phyloP scores from a whole-genome alignment of 352 stramenopile species.

The Phytophthora rubi region DNA sequence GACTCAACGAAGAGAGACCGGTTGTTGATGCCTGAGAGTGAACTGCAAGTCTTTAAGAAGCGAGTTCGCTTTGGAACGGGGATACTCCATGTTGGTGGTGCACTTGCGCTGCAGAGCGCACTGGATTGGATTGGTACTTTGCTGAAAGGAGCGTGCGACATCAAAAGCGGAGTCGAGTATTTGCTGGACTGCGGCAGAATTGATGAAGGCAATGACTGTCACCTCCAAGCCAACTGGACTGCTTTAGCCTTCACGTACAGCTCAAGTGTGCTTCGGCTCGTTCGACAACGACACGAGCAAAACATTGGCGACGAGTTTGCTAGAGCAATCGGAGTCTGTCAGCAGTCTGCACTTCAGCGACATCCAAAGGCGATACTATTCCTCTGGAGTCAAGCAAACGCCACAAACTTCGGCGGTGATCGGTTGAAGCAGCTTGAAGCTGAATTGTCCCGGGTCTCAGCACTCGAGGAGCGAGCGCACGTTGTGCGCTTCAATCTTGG shows the following conservation, averaged over 20 bases:
- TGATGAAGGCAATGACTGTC: background rate
- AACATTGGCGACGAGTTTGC: conserved; percentile 2
- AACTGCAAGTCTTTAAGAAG: conserved; percentile 20
- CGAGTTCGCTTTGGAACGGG: conserved; percentile 43
- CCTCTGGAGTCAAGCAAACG: conserved; percentile 37
- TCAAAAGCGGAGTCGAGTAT: conserved; percentile 35
- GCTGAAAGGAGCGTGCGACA: conserved; percentile 27
- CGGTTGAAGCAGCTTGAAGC: conserved; percentile 14
- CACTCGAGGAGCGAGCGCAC: conserved; percentile 36
- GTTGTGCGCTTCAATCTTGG: conserved; percentile 49
- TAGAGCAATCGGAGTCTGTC: conserved; percentile 8
- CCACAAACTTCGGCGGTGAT: conserved; percentile 15
- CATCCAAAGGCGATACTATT: conserved; percentile 45
- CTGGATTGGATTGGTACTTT: conserved; percentile 39
- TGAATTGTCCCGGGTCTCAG: conserved; percentile 13
- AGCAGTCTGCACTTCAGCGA: conserved; percentile 21
- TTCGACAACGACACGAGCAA: conserved; percentile 26
- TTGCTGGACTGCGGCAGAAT: conserved; percentile 29
- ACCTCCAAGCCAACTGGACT: conserved; percentile 39
- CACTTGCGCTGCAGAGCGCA: conserved; percentile 27
- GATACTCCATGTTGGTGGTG: conserved; percentile 39
- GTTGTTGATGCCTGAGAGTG: conserved; percentile 19
- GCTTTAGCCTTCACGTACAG: conserved; percentile 43
- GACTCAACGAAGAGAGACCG: conserved; percentile 13
- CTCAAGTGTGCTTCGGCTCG: conserved; percentile 28